These are phyloP conservation scores for Bolboschoenoplectus hybrid DNA, from an alignment of 202 grass and related monocot genomes.

Conservation along the genomic window DNA sequence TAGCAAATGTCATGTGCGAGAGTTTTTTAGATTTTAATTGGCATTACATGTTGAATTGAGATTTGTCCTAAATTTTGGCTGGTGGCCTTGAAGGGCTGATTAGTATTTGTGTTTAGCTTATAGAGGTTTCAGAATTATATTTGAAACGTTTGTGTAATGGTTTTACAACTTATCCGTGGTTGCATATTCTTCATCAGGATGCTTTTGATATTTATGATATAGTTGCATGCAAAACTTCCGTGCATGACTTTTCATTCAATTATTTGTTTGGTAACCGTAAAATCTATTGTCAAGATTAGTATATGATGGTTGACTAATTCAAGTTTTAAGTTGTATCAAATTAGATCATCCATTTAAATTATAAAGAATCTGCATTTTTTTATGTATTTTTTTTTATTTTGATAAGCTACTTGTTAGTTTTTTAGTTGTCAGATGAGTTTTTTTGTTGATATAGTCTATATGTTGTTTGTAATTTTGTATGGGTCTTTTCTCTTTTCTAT, in stretches of 20 bases:
- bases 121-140: neutral
- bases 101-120: neutral
- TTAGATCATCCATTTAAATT: too few species aligned
- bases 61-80: constrained; percentile 23
- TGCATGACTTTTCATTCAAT: neutral
- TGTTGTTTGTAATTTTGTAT: too few species aligned
- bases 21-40: constrained; percentile 2
- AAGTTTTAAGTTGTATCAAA: too few species aligned
- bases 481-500: too few species aligned
- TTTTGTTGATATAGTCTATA: too few species aligned
- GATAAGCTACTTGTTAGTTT: too few species aligned
- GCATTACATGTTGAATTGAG: neutral
- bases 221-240: neutral
- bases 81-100: neutral
- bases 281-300: too few species aligned
- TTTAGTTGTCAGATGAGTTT: too few species aligned
- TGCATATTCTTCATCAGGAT: neutral
- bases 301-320: too few species aligned
- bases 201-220: neutral
- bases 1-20: constrained; percentile 31
- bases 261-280: neutral
- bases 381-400: too few species aligned
- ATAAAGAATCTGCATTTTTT: too few species aligned
- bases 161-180: neutral
- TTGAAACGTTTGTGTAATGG: neutral